phyloP scores from a whole-genome alignment of 306 rosid genomes.

The Dalbergia cochinchinensis region DNA sequence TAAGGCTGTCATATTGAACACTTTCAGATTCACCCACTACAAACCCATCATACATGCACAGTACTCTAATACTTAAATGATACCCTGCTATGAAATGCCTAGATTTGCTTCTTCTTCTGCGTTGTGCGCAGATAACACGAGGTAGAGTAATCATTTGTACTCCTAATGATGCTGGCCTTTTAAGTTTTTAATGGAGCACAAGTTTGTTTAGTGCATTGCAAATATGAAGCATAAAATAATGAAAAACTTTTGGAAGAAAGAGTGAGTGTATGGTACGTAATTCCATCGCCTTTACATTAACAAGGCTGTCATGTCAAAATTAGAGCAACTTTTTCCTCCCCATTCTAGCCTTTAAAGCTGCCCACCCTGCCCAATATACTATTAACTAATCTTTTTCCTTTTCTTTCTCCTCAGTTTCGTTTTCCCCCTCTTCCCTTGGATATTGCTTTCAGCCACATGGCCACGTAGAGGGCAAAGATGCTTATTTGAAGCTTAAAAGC shows the following conservation, averaged over 20 bases:
- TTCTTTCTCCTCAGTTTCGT: constrained; percentile 41
- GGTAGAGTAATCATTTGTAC: constrained; percentile 46
- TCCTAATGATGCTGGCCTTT: constrained; percentile 52
- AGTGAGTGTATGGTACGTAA: constrained; percentile 73
- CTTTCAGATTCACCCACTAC: constrained; percentile 33
- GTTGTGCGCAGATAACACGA: constrained; percentile 54
- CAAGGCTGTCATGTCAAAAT: constrained; percentile 95
- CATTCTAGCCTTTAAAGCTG: constrained; percentile 70
- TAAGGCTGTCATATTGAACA: constrained; percentile 19
- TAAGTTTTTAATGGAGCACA: constrained; percentile 41
- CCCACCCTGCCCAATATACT: constrained; percentile 67
- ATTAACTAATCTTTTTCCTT: constrained; percentile 48
- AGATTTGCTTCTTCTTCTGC: constrained; percentile 38
- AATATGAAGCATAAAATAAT: constrained; percentile 63
- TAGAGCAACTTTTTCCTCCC: constrained; percentile 78
- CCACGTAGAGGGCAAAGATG: constrained; percentile 88
- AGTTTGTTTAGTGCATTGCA: constrained; percentile 49
- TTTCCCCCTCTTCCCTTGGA: constrained; percentile 49
- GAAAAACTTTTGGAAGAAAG: constrained; percentile 66
- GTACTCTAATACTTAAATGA: not conserved
- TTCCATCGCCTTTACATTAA: constrained; percentile 82
- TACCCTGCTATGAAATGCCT: constrained; percentile 47
- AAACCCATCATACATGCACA: constrained; percentile 37
- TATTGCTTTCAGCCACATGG: constrained; percentile 95
- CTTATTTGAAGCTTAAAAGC: constrained; percentile 90